Evolutionary conservation across 208 protist species (phyloP), one percentile per base, ranked within the genome.

Genomic region (Crithidia mellificae): DNA sequence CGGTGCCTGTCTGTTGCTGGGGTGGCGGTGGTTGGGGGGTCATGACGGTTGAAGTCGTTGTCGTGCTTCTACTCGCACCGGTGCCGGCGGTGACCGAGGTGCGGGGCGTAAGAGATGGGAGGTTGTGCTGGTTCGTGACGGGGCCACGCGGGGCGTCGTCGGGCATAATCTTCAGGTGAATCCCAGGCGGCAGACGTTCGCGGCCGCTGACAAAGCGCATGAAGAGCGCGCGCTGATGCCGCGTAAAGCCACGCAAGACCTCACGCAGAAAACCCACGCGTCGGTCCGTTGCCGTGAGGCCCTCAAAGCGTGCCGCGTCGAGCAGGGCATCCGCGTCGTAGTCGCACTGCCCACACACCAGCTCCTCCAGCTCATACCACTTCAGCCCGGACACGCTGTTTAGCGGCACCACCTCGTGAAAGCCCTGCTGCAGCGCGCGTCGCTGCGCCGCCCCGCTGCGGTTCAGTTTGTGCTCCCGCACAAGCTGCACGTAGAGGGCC

Each of bases 131-230:
- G n/a, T n/a, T n/a, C n/a, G n/a, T n/a, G n/a, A n/a, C n/a, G 34
- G 34, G 29, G 38, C 20, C 20, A 44, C 49, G 56, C 22, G 46
- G 29, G 3, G 34, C 51, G 24, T 70, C 47, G 55, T 96, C 91
- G 2, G 88, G 83, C 76, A 96, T 89, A 25, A 97, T 79, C 52
- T 85, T 87, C 22, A 97, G 72, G 32, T 78, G 84, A 69, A 96
- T 83, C 30, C 81, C 85, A 0, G 80, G 80, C 7, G 93, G 90
- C 49, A 96, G 58, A 17, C 91, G 75, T 59, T 96, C 88, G 22
- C 95, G 85, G 12, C 95, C 95, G 46, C 83, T 96, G 6, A 98
- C 88, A 75, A 98, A 98, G 55, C 90, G 88, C 72, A 96, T 88
- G 77, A 97, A 98, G 25, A 91, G 58, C 1, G 83, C 83, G 2